Base-by-base conservation (phyloP, 495 filamentous ascomycete species). In the Massariosphaeria phaeospora region DNA sequence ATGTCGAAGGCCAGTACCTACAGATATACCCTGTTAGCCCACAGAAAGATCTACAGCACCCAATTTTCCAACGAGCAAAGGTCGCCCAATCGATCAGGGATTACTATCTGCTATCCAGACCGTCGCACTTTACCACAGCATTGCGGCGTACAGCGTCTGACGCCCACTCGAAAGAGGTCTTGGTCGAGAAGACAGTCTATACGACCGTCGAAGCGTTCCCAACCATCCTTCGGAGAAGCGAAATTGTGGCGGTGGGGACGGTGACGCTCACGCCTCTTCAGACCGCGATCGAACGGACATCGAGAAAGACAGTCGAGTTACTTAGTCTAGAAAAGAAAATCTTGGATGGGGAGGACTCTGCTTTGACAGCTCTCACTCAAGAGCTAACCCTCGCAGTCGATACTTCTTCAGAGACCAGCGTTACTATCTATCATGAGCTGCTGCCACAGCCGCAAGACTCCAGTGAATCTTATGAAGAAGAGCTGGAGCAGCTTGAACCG, bases 1-100 rank as follows among this genome's bases (percentile, higher is more conserved):
- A 93, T 65, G 77, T 86, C 21, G 94, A 99, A 73, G 93, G 94
- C 24, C 93, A 99, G 69, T 97, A 84, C 71, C 70, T 98, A 18
- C 86, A 91, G 42, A 84, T 97, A 56, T 90, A 77, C 45, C 71
- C 86, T 13, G 82, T 97, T 42, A 86, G 77, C 38, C 81, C 86
- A 7, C 81, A 96, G 64, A 88, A 89, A 36, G 86, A 96, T 61
- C 76, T 93, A 21, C 69, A 69, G 5, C 88, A 96, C 66, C 85
- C 86, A n/a, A 84, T 97, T 12, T 95, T 87, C 65, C 90, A 95
- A 66, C 83, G 89, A 18, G 76, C 85, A 13, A 84, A 89, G 54
- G 84, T 97, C n/a, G 80, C 88, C 15, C 80, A 84, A 46, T 78
- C 85, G 15, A 85, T 91, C 29, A 72, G 90, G 11, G 91, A 97